Evolutionary conservation across 441 rosid genomes (phyloP), one percentile per base, ranked within the genome.

Genomic region (Gossypium armourianum): DNA sequence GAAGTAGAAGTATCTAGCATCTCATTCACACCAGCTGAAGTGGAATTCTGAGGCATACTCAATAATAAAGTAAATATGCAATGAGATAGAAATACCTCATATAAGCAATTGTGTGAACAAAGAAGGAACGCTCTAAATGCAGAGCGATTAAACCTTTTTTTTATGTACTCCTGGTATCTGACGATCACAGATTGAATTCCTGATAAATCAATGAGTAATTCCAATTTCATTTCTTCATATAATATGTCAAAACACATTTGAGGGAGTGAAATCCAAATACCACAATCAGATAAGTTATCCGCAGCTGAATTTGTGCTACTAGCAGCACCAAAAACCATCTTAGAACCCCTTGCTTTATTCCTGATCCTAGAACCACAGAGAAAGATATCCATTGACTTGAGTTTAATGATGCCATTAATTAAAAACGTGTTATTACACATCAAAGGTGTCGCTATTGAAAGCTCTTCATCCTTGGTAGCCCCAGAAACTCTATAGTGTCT

Each of bases 1-100:
- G 56, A 74, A 53, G 59, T 36, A 74, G 80, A 76, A 75, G 75
- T 66, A 72, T 74, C 77, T 71, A 40, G 24, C 72, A 78, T 75
- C 71, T 72, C 72, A 72, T 72, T 75, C 72, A 70, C 75, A 56
- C 77, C 66, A 72, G 53, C 60, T 36, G 72, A 70, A 61, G 80
- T 77, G 72, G 80, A 71, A 76, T 72, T 71, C 49, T 20, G 75
- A 70, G 85, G 85, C 73, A 64, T 75, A 79, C 80, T 82, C 76
- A 85, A 76, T 73, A 76, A 83, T 49, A 85, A 72, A 75, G 83
- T 72, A 78, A 86, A 72, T 74, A 79, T 62, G 78, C 82, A 83
- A 72, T 80, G 83, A 65, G 98, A 83, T 75, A 91, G 83, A 72
- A 81, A 83, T 61, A 84, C 76, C 78, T 87, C 96, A 78, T 80